Percentiles rank a stretch among this genome's conserved stretches.
phyloP scores from a whole-genome alignment of 352 stramenopile species.

The Pythium periplocum region DNA sequence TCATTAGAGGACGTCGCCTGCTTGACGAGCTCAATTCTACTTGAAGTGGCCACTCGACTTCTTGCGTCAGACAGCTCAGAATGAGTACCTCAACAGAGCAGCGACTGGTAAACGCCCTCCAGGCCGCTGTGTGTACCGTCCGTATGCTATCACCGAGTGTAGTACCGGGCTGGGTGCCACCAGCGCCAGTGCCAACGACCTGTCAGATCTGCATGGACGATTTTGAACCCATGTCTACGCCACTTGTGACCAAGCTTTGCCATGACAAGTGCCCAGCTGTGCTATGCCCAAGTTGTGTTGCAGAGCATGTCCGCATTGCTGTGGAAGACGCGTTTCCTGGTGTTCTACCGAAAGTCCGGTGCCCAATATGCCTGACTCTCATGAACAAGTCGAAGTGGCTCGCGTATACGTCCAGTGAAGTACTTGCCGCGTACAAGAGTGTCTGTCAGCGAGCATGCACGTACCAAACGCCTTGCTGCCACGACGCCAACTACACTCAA shows the following conservation, averaged over 20 bases:
- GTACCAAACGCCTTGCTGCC: constrained; percentile 21
- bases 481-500: constrained; percentile 18
- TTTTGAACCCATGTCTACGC: neutral
- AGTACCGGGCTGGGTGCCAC: no score
- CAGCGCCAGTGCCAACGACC: neutral
- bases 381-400: constrained; percentile 19
- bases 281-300: constrained; percentile 11
- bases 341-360: constrained; percentile 16
- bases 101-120: no score
- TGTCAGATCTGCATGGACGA: constrained; percentile 44
- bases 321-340: constrained; percentile 12
- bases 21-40: no score
- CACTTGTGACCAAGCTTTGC: constrained; percentile 10
- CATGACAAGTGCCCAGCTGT: constrained; percentile 10
- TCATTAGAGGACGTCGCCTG: no score
- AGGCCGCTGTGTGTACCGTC: no score
- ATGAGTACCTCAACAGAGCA: no score
- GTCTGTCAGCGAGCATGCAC: constrained; percentile 15
- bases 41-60: no score
- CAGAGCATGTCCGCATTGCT: constrained; percentile 11
- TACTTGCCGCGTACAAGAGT: constrained; percentile 4
- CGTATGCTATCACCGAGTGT: no score
- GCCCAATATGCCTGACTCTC: constrained; percentile 20
- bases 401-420: neutral
- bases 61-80: no score